Conservation (phyloP, 2,329 filamentous ascomycete species). For the Zasmidium cellare region DNA sequence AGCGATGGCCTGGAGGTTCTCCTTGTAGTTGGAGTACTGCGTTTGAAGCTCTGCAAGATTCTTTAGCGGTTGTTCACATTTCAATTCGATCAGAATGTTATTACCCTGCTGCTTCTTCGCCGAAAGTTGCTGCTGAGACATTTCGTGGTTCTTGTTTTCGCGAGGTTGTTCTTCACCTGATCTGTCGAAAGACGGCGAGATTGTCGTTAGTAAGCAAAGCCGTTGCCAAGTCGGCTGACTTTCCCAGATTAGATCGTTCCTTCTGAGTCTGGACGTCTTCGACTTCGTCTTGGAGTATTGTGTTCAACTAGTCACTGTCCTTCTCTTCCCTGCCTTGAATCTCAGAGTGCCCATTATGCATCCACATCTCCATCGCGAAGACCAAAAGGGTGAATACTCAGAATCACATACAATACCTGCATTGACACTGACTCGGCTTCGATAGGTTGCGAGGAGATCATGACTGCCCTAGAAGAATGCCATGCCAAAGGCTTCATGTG, state of each 20-base stretch:
- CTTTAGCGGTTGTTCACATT: background rate
- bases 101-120: slow-evolving; percentile 75
- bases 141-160: slow-evolving; percentile 32
- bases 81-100: slow-evolving; percentile 3
- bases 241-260: background rate
- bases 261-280: slow-evolving; percentile 1
- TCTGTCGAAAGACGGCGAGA: background rate
- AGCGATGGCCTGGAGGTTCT: slow-evolving; percentile 82
- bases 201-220: background rate
- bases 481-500: slow-evolving; percentile 89
- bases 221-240: background rate
- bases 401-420: background rate
- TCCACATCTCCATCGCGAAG: slow-evolving; percentile 92
- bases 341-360: slow-evolving; percentile 64
- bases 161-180: background rate
- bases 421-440: slow-evolving; percentile 12
- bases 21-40: slow-evolving; percentile 76
- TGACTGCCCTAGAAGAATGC: slow-evolving; percentile 91
- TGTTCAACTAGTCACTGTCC: background rate
- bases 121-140: slow-evolving; percentile 52
- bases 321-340: background rate
- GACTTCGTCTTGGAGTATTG: background rate
- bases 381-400: slow-evolving; percentile 68
- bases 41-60: slow-evolving; percentile 68
- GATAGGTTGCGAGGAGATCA: slow-evolving; percentile 92